Conservation (phyloP, 2,329 filamentous ascomycete genomes). For the Calonectria honghensis region DNA sequence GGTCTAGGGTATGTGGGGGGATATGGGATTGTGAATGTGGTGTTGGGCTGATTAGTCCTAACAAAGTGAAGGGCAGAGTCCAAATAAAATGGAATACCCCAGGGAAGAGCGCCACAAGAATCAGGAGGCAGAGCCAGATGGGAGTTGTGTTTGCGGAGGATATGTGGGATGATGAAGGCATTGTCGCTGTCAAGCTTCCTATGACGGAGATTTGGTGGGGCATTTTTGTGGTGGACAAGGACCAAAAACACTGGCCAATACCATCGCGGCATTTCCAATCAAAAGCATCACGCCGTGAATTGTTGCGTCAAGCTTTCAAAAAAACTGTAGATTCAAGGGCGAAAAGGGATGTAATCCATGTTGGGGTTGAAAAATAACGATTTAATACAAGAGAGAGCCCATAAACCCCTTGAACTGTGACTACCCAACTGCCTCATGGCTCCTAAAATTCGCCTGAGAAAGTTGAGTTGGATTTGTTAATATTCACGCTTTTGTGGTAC, state of each 20-base stretch:
- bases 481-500: constrained; percentile 28
- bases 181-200: constrained; percentile 54
- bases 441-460: neutral
- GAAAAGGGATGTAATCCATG: neutral
- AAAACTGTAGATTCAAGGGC: neutral
- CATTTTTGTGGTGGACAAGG: constrained; percentile 33
- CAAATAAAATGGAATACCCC: constrained; percentile 71
- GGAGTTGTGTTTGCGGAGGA: constrained; percentile 62
- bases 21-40: constrained; percentile 55
- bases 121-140: constrained; percentile 67
- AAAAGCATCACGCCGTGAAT: constrained; percentile 7
- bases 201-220: constrained; percentile 56
- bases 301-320: neutral
- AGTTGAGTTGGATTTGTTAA: neutral
- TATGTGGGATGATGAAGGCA: constrained; percentile 64
- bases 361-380: neutral
- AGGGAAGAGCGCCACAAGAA: constrained; percentile 73
- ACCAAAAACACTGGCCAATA: constrained; percentile 41
- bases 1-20: constrained; percentile 47
- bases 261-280: constrained; percentile 47
- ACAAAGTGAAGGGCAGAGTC: constrained; percentile 67
- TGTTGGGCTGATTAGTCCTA: constrained; percentile 59
- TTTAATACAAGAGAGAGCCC: neutral
- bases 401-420: neutral
- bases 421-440: neutral